Percentiles rank a stretch among this genome's conserved stretches.
phyloP scores from a whole-genome alignment of 2,329 filamentous ascomycete genomes.

The Gaeumannomyces tritici region DNA sequence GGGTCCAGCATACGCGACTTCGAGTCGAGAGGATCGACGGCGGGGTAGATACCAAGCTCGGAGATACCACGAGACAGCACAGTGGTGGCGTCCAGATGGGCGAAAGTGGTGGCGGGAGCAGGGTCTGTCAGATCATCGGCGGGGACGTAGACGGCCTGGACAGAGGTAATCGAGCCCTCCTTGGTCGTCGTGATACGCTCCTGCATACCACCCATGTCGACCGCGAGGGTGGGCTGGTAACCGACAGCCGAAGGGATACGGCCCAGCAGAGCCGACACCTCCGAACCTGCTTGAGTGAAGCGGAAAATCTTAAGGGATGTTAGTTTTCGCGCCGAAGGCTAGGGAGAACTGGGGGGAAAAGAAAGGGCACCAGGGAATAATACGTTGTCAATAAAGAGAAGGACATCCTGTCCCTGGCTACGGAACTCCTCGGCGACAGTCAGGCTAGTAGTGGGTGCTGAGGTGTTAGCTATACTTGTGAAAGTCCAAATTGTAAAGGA shows the following conservation, averaged over 20 bases:
- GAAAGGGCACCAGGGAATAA: conserved; percentile 69
- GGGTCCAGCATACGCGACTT: conserved; percentile 99
- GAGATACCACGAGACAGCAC: conserved; percentile 99
- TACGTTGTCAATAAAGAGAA: conserved; percentile 99
- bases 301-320: no score
- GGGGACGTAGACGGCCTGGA: conserved; percentile 99
- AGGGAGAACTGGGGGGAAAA: no score
- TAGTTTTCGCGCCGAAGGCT: no score
- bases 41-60: conserved; percentile 99
- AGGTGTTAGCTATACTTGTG: no score
- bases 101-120: conserved; percentile 98
- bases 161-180: conserved; percentile 99
- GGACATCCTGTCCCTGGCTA: conserved; percentile 61
- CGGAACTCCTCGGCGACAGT: conserved; percentile 80
- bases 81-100: conserved; percentile 99
- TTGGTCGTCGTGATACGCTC: conserved; percentile 99
- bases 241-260: conserved; percentile 99
- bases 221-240: conserved; percentile 97
- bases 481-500: no score
- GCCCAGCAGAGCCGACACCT: conserved; percentile 98
- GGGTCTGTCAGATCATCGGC: conserved; percentile 99
- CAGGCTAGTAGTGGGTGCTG: not conserved
- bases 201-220: conserved; percentile 99
- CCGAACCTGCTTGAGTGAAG: conserved; percentile 64
- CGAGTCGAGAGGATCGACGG: conserved; percentile 98